These are phyloP conservation scores for Rhizopus stolonifer DNA, from an alignment of 371 early-diverging fungal species.

Conservation along the genomic window DNA sequence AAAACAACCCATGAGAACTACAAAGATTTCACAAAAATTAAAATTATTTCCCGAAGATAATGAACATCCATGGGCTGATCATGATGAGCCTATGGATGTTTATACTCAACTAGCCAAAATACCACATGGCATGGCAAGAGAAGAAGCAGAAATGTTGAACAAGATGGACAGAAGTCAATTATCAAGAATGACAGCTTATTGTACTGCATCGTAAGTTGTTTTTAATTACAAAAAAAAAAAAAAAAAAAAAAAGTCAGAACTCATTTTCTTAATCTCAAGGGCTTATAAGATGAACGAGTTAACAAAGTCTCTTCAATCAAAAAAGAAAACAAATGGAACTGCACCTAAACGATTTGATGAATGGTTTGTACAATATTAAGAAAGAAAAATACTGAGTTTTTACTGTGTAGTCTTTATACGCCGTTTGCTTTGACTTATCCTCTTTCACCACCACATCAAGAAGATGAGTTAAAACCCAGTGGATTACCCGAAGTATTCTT, in stretches of 20 bases:
- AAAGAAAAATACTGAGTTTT: not conserved
- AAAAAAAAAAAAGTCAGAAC: too few relatives aligned
- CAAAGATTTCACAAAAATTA: conserved; percentile 87
- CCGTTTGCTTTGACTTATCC: conserved; percentile 28
- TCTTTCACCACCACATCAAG: not conserved
- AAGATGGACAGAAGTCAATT: conserved; percentile 35
- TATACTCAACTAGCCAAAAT: conserved; percentile 40
- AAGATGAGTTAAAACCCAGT: too few relatives aligned
- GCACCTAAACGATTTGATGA: conserved; percentile 41
- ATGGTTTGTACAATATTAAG: conserved; percentile 23
- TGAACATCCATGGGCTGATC: conserved; percentile 42
- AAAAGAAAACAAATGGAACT: conserved; percentile 25
- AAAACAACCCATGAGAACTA: conserved; percentile 69
- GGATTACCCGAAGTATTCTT: conserved; percentile 83
- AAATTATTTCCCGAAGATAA: conserved; percentile 84
- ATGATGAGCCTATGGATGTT: conserved; percentile 29
- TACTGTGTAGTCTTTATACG: conserved; percentile 40
- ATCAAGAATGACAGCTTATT: conserved; percentile 84
- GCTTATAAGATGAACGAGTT: conserved; percentile 56
- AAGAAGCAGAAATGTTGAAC: conserved; percentile 34
- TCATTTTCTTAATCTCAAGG: conserved; percentile 12
- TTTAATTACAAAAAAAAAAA: not conserved
- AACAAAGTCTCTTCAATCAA: conserved; percentile 47
- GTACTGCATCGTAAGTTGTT: conserved; percentile 73
- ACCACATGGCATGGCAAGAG: conserved; percentile 33